A percentile compares a stretch with the other conserved stretches of the same genome.
Conservation (phyloP, 805 yeast species). For the Nakazawaea holstii region DNA sequence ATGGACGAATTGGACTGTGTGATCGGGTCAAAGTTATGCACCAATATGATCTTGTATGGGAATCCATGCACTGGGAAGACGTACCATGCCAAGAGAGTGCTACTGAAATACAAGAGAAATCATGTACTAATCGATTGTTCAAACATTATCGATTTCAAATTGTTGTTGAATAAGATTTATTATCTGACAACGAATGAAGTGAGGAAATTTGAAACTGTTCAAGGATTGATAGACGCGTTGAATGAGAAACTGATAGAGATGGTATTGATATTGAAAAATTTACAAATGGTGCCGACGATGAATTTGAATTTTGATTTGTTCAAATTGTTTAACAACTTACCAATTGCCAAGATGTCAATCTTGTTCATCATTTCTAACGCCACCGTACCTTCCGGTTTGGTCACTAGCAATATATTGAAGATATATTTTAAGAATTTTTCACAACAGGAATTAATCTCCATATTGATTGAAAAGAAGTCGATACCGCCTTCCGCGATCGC, state of each 20-base stretch:
- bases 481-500: not conserved
- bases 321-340: not conserved
- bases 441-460: not conserved
- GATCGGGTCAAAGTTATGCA: not conserved
- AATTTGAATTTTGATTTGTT: slow-evolving; percentile 4
- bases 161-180: slow-evolving; percentile 6
- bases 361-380: slow-evolving; percentile 3
- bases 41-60: slow-evolving; percentile 2
- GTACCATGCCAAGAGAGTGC: not conserved
- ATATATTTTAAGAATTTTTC: slow-evolving; percentile 1
- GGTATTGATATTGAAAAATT: slow-evolving; percentile 7
- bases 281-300: not conserved
- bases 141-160: slow-evolving; percentile 4
- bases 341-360: not conserved
- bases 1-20: slow-evolving; percentile 5
- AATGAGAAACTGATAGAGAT: not conserved
- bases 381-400: not conserved
- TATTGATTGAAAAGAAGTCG: not conserved
- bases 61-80: slow-evolving; percentile 9
- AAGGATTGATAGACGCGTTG: slow-evolving; percentile 1
- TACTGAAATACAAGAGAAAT: not conserved
- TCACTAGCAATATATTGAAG: slow-evolving; percentile 4
- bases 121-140: slow-evolving; percentile 4
- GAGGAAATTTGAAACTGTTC: not conserved
- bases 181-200: not conserved